Percentiles rank a stretch among this genome's conserved stretches.
Conservation (phyloP, 768 basidiomycete genomes). For the Pleurotus platypus region DNA sequence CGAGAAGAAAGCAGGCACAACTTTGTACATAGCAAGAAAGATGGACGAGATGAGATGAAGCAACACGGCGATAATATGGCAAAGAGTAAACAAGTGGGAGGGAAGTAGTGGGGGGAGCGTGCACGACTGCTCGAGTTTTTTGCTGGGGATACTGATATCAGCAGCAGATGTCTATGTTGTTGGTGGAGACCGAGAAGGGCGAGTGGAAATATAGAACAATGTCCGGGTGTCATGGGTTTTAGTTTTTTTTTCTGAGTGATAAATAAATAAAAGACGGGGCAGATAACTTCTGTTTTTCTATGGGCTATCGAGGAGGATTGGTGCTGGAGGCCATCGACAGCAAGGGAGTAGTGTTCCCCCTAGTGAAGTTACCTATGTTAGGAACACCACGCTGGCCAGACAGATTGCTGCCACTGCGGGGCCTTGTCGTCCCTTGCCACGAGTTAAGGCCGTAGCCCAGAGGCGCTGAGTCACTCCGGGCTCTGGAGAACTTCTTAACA, state of each 20-base stretch:
- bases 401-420: constrained; percentile 51
- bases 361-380: constrained; percentile 33
- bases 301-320: not conserved
- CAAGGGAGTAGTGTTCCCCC: constrained; percentile 24
- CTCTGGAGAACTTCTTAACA: constrained; percentile 47
- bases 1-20: not conserved
- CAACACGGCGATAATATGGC: not conserved
- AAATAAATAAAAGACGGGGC: not conserved
- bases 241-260: not conserved
- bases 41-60: not conserved
- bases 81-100: too few species aligned
- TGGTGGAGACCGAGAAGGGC: too few species aligned
- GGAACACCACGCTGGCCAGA: constrained; percentile 29
- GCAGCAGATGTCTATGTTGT: too few species aligned
- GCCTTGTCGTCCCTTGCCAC: constrained; percentile 25
- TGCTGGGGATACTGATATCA: too few species aligned
- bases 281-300: not conserved
- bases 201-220: not conserved
- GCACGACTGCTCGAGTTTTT: too few species aligned
- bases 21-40: constrained; percentile 6
- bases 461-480: constrained; percentile 67
- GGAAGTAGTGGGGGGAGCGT: not conserved
- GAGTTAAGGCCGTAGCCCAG: constrained; percentile 46
- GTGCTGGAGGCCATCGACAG: constrained; percentile 24
- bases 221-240: too few species aligned